Base-by-base conservation (phyloP, 495 filamentous ascomycete species). In the Penicillium cataractarum region DNA sequence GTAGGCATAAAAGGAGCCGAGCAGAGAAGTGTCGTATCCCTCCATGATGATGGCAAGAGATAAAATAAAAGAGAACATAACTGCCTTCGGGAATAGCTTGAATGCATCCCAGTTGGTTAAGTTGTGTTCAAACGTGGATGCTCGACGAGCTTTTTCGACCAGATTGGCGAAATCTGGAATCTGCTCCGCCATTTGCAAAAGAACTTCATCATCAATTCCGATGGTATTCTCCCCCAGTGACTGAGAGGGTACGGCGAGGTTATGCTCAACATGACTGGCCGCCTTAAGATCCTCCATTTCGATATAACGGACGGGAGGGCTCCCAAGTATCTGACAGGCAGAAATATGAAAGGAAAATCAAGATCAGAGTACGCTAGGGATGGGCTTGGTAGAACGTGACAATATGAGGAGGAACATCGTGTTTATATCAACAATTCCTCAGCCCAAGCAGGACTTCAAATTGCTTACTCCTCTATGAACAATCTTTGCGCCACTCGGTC, bases 21-120 rank as follows among this genome's bases (percentile, higher is more conserved):
- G 68, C 12, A 84, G 70, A 13, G 71, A 69, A 70, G 44, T 71
- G 63, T 83, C 81, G 71, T 82, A 84, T 24, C 80, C 82, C 67
- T 84, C 80, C 82, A 84, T 84, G 58, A 73, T 74, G 48, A 84
- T 79, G 33, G 71, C 72, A 6, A 78, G 76, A 3, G 80, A 83
- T 55, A 84, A 72, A 6, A 83, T 61, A 29, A 83, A 56, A 55
- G 75, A 79, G 79, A 79, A 84, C 10, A 64, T 69, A 21, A 83
- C 74, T 27, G 82, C 82, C 65, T 83, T 83, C 22, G 82, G 82
- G 58, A 84, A 85, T 42, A 78, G 71, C 56, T 71, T 75, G 58
- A 84, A 65, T 21, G 72, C 75, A 54, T 79, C 69, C 48, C 71
- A 54, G 50, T 76, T 60, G 58, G 71, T 75, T 71, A 79, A 74